Percentiles rank a stretch among this genome's conserved stretches.
Conservation (phyloP, 2,329 filamentous ascomycete species). For the Sarocladium strictum region DNA sequence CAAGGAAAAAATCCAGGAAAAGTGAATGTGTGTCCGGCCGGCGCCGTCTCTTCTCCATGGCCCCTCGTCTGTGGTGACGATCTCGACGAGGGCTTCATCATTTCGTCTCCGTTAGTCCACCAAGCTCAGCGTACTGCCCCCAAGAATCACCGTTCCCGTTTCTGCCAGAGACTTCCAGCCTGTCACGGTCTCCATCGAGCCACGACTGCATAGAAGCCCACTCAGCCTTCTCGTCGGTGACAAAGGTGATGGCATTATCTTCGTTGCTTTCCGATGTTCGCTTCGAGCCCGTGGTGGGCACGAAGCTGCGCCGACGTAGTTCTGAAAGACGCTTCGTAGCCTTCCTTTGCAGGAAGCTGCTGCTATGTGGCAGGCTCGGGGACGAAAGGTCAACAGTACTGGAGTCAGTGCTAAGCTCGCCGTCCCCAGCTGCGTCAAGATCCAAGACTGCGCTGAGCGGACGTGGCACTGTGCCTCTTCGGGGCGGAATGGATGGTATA, state of each 20-base stretch:
- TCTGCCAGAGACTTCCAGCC: conserved; percentile 15
- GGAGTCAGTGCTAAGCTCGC: neutral
- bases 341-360: neutral
- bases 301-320: neutral
- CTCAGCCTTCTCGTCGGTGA: conserved; percentile 24
- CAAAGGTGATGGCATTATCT: conserved; percentile 21
- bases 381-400: neutral
- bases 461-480: conserved; percentile 18
- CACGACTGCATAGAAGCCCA: conserved; percentile 32
- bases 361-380: neutral
- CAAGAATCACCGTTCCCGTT: conserved; percentile 22
- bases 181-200: conserved; percentile 20
- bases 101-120: conserved; percentile 35
- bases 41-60: neutral
- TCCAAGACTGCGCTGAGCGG: conserved; percentile 22
- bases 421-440: neutral
- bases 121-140: conserved; percentile 41
- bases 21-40: neutral
- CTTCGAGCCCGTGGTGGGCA: neutral
- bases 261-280: conserved; percentile 14
- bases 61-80: neutral
- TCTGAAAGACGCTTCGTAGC: neutral
- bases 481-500: conserved; percentile 8
- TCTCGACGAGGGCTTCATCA: conserved; percentile 14
- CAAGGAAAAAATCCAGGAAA: conserved; percentile 9